phyloP scores from a whole-genome alignment of 495 filamentous ascomycete genomes.

The Xanthoparmelia taractica region DNA sequence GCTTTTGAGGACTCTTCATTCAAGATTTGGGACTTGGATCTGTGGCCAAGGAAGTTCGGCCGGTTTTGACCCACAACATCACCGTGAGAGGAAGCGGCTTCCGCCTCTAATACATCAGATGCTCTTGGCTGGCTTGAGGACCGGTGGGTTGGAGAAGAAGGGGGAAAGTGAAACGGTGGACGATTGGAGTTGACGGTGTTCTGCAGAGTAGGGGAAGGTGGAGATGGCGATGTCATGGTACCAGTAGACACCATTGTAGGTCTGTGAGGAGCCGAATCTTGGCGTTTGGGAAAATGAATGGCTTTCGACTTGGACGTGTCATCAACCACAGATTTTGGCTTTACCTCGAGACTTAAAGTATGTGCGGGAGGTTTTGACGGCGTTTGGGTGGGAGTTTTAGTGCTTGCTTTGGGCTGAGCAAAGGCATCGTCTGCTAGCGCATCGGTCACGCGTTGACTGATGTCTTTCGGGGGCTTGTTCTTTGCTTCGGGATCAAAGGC shows the following conservation, averaged over 20 bases:
- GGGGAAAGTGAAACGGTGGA: slow-evolving; percentile 56
- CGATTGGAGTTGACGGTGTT: slow-evolving; percentile 36
- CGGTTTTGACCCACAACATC: slow-evolving; percentile 23
- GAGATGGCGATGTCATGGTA: slow-evolving; percentile 77
- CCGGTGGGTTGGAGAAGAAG: slow-evolving; percentile 45
- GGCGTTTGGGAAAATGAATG: slow-evolving; percentile 23
- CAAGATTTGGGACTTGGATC: slow-evolving; percentile 47
- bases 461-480: slow-evolving; percentile 44
- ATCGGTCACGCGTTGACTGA: slow-evolving; percentile 70
- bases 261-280: slow-evolving; percentile 52
- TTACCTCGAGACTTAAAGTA: not conserved
- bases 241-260: slow-evolving; percentile 84
- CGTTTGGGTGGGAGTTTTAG: slow-evolving; percentile 27
- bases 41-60: slow-evolving; percentile 39
- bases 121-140: slow-evolving; percentile 48
- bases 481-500: slow-evolving; percentile 62
- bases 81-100: slow-evolving; percentile 27
- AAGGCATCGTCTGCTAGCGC: slow-evolving; percentile 88
- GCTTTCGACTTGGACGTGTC: slow-evolving; percentile 21
- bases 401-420: slow-evolving; percentile 40
- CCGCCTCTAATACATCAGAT: slow-evolving; percentile 26
- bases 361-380: slow-evolving; percentile 26
- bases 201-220: slow-evolving; percentile 46
- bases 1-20: slow-evolving; percentile 40
- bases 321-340: not conserved